Evolutionary conservation across 2,329 filamentous ascomycete genomes (phyloP).

Genomic region (Allantophomopsis cytisporea): DNA sequence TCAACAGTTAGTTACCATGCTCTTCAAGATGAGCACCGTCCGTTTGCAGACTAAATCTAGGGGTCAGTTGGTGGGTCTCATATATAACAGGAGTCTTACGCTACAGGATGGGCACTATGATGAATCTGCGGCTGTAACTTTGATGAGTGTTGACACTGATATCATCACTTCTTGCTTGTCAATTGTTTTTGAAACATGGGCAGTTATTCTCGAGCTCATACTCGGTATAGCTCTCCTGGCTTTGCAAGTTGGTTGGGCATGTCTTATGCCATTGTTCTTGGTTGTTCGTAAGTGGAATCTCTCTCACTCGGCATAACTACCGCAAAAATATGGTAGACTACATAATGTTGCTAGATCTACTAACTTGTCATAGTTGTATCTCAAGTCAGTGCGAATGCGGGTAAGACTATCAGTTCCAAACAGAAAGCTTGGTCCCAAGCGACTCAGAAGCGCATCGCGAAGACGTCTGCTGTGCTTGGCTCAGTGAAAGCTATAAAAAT

Average conservation of each 20-base stretch:
- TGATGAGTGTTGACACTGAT: constrained; percentile 31
- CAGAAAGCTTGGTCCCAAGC: too few species aligned
- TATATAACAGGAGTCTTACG: constrained; percentile 8
- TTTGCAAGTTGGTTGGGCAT: constrained; percentile 27
- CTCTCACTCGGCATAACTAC: too few species aligned
- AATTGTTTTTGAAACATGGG: constrained; percentile 18
- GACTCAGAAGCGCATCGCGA: too few species aligned
- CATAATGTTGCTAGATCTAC: too few species aligned
- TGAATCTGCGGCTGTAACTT: constrained; percentile 23
- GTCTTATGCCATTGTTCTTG: constrained; percentile 19
- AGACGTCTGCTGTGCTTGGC: too few species aligned
- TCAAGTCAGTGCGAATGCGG: too few species aligned
- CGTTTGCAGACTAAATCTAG: constrained; percentile 6
- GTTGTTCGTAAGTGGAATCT: too few species aligned
- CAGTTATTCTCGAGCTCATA: constrained; percentile 23
- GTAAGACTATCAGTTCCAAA: too few species aligned
- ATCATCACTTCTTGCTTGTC: constrained; percentile 9
- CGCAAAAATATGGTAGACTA: too few species aligned
- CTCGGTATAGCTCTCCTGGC: constrained; percentile 25
- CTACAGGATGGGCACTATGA: constrained; percentile 9
- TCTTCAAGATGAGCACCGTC: constrained; percentile 4
- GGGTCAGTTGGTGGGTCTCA: constrained; percentile 7
- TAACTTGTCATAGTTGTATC: too few species aligned
- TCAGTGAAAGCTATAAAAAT: too few species aligned
- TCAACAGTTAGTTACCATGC: background rate